These are phyloP conservation scores for Rhazya stricta DNA, from an alignment of 257 asterid species.

Conservation along the genomic window DNA sequence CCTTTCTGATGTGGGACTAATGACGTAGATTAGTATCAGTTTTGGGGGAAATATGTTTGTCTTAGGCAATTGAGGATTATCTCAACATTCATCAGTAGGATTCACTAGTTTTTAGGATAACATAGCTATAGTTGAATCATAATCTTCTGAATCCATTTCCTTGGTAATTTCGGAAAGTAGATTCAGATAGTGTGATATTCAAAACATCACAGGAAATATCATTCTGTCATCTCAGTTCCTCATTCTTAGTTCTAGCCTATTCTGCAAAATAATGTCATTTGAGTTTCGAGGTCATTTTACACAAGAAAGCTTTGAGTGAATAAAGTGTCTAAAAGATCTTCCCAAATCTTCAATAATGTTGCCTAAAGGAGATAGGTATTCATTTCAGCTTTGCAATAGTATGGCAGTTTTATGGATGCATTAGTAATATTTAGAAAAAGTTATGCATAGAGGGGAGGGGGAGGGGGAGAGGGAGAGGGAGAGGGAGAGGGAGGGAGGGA, in stretches of 20 bases:
- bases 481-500: not conserved
- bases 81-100: not conserved
- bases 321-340: not conserved
- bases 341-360: not conserved
- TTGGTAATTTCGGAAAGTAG: not conserved
- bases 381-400: not conserved
- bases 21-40: not conserved
- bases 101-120: not conserved
- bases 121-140: not conserved
- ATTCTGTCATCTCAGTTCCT: not conserved
- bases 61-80: not conserved
- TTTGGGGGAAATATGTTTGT: not conserved
- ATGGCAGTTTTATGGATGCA: slow-evolving; percentile 7
- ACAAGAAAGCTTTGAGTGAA: not conserved
- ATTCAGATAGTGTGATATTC: not conserved
- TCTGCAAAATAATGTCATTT: not conserved
- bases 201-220: not conserved
- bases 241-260: not conserved
- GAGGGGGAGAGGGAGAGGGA: not conserved
- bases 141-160: not conserved
- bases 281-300: not conserved
- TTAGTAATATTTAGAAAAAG: not conserved
- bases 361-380: not conserved
- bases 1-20: not conserved
- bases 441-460: not conserved